Conservation (phyloP, 192 early-diverging fungal species). For the Dissophora globulifera region DNA sequence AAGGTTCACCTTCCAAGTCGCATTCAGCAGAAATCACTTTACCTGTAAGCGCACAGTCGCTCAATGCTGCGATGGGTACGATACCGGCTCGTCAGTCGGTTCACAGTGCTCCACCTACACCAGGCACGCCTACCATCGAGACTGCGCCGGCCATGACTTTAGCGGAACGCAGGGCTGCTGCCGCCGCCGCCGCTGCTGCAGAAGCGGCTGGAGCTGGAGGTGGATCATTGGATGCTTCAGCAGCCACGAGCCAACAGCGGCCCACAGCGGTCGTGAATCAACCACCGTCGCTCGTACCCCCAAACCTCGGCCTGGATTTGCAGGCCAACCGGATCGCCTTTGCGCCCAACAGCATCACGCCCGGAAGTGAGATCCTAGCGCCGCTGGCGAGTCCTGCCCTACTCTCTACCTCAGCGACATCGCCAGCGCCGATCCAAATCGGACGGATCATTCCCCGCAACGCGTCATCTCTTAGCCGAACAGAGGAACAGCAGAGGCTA, state of each 20-base stretch:
- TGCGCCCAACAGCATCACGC: constrained; percentile 28
- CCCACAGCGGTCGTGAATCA: no score
- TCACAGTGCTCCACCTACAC: background rate
- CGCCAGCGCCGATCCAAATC: constrained; percentile 49
- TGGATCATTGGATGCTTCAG: background rate
- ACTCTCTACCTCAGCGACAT: constrained; percentile 33
- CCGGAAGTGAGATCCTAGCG: constrained; percentile 16
- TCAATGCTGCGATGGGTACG: background rate
- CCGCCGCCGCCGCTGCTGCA: constrained; percentile 1
- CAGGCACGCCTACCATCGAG: constrained; percentile 22
- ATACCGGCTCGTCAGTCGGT: background rate
- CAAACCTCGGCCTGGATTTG: constrained; percentile 37
- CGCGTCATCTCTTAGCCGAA: constrained; percentile 26
- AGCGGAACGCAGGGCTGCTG: constrained; percentile 37
- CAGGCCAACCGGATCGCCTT: constrained; percentile 20
- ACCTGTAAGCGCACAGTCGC: background rate
- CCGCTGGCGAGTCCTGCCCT: constrained; percentile 27
- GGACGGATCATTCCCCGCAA: constrained; percentile 40
- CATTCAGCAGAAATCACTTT: constrained; percentile 14
- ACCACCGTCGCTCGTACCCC: constrained; percentile 35
- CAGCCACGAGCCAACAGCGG: no score
- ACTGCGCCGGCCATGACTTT: constrained; percentile 26
- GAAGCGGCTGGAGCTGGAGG: background rate
- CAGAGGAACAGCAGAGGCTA: constrained; percentile 63
- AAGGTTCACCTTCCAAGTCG: constrained; percentile 6